phyloP scores from a whole-genome alignment of 768 basidiomycete species.

The Lentinus brumalis region DNA sequence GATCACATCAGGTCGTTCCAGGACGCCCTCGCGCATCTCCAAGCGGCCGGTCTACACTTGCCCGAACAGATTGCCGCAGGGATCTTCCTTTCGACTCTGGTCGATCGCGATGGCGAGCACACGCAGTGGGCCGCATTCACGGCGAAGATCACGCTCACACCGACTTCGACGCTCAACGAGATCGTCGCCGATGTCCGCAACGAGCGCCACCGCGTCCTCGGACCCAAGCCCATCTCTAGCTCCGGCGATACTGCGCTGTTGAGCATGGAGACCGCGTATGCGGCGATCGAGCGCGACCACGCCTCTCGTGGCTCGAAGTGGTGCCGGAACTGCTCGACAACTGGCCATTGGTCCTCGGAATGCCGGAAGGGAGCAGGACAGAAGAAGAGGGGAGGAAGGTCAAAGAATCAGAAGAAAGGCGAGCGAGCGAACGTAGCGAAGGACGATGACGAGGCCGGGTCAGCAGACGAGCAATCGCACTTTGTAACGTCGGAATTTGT shows the following conservation, averaged over 20 bases:
- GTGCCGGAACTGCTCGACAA: neutral
- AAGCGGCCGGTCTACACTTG: neutral
- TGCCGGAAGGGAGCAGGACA: neutral
- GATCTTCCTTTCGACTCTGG: constrained; percentile 2
- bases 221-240: neutral
- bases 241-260: neutral
- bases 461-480: neutral
- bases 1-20: constrained; percentile 1
- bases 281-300: neutral
- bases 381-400: neutral
- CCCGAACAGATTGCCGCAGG: neutral
- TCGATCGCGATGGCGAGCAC: constrained; percentile 1
- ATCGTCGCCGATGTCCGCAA: constrained; percentile 4
- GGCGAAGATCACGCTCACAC: neutral
- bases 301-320: neutral
- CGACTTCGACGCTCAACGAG: neutral
- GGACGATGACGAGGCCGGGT: neutral
- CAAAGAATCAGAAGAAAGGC: constrained; percentile 1
- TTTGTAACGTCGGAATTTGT: constrained; percentile 1
- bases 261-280: neutral
- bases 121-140: neutral
- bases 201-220: constrained; percentile 3
- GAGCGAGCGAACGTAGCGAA: neutral
- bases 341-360: neutral
- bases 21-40: constrained; percentile 1